A percentile compares a stretch with the other conserved stretches of the same genome.
Evolutionary conservation across 306 rosid species (phyloP).

Genomic region (Echinosophora koreensis): DNA sequence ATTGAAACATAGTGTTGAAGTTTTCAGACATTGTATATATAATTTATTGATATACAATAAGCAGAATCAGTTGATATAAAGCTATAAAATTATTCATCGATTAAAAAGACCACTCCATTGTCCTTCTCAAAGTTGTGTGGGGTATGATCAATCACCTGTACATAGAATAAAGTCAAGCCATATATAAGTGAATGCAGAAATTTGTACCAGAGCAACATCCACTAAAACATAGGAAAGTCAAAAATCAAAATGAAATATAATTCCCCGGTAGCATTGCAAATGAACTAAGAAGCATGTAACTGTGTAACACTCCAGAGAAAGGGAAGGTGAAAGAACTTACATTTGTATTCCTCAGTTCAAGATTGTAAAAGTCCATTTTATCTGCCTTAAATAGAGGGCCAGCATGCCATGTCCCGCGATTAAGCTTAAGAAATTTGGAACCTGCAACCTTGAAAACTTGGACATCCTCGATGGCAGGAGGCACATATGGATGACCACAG

Average conservation of each 20-base stretch:
- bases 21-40: slow-evolving; percentile 10
- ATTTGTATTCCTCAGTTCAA: slow-evolving; percentile 76
- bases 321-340: slow-evolving; percentile 50
- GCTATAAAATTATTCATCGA: slow-evolving; percentile 56
- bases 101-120: slow-evolving; percentile 60
- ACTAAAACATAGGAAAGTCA: neutral
- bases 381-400: slow-evolving; percentile 79
- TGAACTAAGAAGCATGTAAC: slow-evolving; percentile 28
- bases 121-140: slow-evolving; percentile 58
- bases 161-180: neutral
- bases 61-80: slow-evolving; percentile 18
- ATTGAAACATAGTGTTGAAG: neutral
- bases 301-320: neutral
- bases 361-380: slow-evolving; percentile 74
- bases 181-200: neutral
- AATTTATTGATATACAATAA: neutral
- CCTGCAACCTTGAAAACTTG: slow-evolving; percentile 75
- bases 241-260: neutral
- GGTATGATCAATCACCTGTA: slow-evolving; percentile 78
- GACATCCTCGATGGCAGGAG: slow-evolving; percentile 70
- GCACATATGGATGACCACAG: slow-evolving; percentile 68
- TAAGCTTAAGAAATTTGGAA: slow-evolving; percentile 79
- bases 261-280: slow-evolving; percentile 18
- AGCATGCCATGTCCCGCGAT: slow-evolving; percentile 93
- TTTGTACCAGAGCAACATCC: slow-evolving; percentile 20